Conservation (phyloP, 768 basidiomycete genomes). For the Auriscalpium microsporum region DNA sequence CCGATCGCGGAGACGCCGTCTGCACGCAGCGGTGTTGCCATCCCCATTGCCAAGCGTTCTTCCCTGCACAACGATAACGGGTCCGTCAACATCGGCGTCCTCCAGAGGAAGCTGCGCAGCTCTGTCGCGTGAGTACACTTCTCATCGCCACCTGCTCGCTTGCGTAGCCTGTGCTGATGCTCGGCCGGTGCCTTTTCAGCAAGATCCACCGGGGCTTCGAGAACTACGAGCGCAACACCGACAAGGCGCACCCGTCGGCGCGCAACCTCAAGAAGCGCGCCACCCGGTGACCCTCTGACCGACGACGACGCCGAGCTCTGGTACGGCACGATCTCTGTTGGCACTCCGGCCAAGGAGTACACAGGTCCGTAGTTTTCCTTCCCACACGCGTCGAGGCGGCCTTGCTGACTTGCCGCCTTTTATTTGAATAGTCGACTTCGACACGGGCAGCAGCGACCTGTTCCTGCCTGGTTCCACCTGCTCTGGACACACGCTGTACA, state of each 20-base stretch:
- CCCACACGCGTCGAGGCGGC: no score
- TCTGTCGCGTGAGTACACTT: neutral
- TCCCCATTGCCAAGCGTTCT: constrained; percentile 1
- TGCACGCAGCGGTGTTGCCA: neutral
- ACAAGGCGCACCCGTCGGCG: neutral
- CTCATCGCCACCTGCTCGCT: neutral
- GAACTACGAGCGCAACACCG: constrained; percentile 2
- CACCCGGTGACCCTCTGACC: neutral
- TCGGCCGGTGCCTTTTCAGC: neutral
- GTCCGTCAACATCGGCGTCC: neutral
- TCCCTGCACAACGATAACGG: neutral
- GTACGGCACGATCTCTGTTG: constrained; percentile 6
- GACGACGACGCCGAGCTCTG: constrained; percentile 1
- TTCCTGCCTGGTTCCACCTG: neutral
- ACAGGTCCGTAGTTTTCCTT: neutral
- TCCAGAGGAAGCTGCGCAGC: neutral
- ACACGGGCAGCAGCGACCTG: neutral
- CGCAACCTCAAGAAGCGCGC: neutral
- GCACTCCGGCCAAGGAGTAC: neutral
- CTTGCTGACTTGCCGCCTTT: no score
- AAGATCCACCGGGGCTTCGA: neutral
- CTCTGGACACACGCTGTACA: neutral
- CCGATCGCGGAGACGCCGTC: neutral
- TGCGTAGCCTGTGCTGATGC: neutral
- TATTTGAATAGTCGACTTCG: neutral